These are phyloP conservation scores for Coniferiporia weirii DNA, from an alignment of 1,284 basidiomycete species.

Conservation along the genomic window DNA sequence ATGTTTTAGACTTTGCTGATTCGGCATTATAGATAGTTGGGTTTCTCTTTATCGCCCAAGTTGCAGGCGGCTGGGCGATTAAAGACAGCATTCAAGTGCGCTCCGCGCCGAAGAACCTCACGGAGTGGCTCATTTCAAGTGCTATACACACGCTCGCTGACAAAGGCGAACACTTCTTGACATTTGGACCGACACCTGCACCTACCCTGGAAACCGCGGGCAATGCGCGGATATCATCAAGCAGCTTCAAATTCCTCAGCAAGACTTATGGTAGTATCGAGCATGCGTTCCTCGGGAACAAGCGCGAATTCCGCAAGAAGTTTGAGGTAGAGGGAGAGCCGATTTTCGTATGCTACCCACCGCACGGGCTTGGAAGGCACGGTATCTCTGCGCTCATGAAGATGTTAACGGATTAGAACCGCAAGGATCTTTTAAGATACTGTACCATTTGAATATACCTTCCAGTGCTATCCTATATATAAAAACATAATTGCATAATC, in stretches of 20 bases:
- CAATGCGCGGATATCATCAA: slow-evolving; percentile 29
- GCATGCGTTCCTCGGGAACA: slow-evolving; percentile 36
- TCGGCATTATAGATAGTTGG: slow-evolving; percentile 30
- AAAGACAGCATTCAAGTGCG: slow-evolving; percentile 26
- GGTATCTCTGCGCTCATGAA: slow-evolving; percentile 37
- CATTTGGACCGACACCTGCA: slow-evolving; percentile 44
- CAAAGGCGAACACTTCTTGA: slow-evolving; percentile 38
- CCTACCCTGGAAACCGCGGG: slow-evolving; percentile 32
- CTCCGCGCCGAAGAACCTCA: slow-evolving; percentile 17
- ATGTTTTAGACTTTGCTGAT: not conserved
- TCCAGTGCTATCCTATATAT: not conserved
- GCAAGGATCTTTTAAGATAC: not conserved
- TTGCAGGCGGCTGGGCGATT: slow-evolving; percentile 43
- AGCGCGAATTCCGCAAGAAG: slow-evolving; percentile 43
- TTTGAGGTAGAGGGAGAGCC: slow-evolving; percentile 35
- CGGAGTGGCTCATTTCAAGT: slow-evolving; percentile 33
- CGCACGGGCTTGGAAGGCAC: slow-evolving; percentile 26
- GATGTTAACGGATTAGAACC: slow-evolving; percentile 22
- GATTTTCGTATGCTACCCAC: slow-evolving; percentile 27
- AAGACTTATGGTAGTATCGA: slow-evolving; percentile 43
- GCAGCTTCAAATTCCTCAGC: slow-evolving; percentile 38
- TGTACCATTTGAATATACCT: not conserved
- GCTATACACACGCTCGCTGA: slow-evolving; percentile 42
- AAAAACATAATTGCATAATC: too few relatives aligned
- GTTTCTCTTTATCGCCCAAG: slow-evolving; percentile 49